Base-by-base conservation (phyloP, 192 early-diverging fungal genomes). In the Entrophospora sp. region DNA sequence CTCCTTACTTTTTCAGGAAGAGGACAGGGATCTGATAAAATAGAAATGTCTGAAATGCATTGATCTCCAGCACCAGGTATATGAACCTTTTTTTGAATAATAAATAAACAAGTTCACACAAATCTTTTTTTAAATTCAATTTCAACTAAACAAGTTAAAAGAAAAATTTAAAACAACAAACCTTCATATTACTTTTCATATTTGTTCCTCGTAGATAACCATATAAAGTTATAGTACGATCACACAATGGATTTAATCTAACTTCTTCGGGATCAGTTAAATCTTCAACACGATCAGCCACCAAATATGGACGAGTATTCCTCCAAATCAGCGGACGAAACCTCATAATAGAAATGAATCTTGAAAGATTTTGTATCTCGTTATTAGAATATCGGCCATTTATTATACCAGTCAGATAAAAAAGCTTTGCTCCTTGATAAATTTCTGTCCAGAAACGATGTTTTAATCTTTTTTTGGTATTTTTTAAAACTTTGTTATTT, bases 371-470 rank as follows among this genome's bases (percentile, higher is more conserved):
- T 70, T 93, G 74, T 61, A 97, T 84, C 70, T 99, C 97, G 69
- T 86, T 88, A 69, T 96, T 93, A 27, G 90, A 81, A 71, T 99
- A 99, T 36, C 86, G 83, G 34, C 92, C 93, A 68, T 97, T 93
- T 75, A 96, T 91, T 22, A 97, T 79, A 25, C 97, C 95, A 4
- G 92, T 92, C n/a, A 99, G 78, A 68, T 97, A 97, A 66, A 99
- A 99, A 14, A 99, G 78, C 77, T 99, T 99, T 57, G 97, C 97
- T 20, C 97, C 97, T 66, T 99, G 90, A 73, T 99, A 96, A 60
- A 97, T 97, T 71, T 99, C 97, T n/a, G 97, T 96, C 97, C 97
- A 99, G 81, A 99, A 99, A 69, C 97, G 88, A 42, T 96, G 93
- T 84, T 99, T 99, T 59, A 99, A 79, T 64, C 81, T 74, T 79